phyloP scores from a whole-genome alignment of 1,284 basidiomycete species.

The Bjerkandera adusta region DNA sequence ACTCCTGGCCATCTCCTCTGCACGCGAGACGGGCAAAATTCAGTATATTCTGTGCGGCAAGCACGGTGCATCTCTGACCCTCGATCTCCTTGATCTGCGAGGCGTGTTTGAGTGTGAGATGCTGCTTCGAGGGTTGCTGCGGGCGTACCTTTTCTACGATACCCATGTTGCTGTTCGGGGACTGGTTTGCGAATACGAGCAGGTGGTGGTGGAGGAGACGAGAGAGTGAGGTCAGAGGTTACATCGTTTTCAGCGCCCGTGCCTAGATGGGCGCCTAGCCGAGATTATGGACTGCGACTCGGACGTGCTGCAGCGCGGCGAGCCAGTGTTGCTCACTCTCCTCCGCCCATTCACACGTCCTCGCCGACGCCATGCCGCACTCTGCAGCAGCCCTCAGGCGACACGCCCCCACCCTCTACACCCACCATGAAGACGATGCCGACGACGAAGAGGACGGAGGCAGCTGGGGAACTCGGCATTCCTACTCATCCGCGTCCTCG shows the following conservation, averaged over 20 bases:
- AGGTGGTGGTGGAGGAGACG: slow-evolving; percentile 1
- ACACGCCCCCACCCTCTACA: slow-evolving; percentile 65
- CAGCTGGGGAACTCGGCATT: slow-evolving; percentile 38
- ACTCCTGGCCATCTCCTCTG: slow-evolving; percentile 96
- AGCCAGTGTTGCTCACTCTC: slow-evolving; percentile 7
- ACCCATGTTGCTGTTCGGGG: slow-evolving; percentile 60
- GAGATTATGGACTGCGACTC: neutral
- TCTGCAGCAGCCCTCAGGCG: slow-evolving; percentile 31
- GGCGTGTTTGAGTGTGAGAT: slow-evolving; percentile 8
- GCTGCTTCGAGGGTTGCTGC: too few species aligned
- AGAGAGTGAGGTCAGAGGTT: neutral
- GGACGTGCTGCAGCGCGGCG: neutral
- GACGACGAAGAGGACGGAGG: slow-evolving; percentile 40
- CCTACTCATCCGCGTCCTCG: slow-evolving; percentile 21
- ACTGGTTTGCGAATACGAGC: neutral
- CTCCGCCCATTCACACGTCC: slow-evolving; percentile 9
- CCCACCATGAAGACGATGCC: slow-evolving; percentile 55
- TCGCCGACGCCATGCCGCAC: slow-evolving; percentile 9
- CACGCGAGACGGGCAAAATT: neutral
- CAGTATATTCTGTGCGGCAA: slow-evolving; percentile 1
- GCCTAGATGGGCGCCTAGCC: too few species aligned
- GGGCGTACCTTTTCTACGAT: slow-evolving; percentile 79
- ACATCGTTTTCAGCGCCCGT: neutral
- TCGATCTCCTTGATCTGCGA: slow-evolving; percentile 89
- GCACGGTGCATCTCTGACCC: slow-evolving; percentile 48